phyloP scores from a whole-genome alignment of 2,329 filamentous ascomycete genomes.

The Ambrosiella beaveri region DNA sequence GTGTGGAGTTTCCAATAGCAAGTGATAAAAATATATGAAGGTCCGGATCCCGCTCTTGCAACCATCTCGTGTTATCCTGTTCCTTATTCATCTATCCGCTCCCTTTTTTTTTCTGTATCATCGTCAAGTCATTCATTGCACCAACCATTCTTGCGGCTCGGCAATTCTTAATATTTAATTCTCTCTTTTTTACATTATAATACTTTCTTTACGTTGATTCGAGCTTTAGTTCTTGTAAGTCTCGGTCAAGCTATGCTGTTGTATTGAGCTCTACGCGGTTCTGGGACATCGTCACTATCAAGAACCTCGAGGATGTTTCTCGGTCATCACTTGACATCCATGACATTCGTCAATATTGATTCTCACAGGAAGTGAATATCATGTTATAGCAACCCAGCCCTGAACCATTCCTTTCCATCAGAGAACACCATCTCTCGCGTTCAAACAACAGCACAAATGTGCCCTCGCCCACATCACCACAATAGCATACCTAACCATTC shows the following conservation, averaged over 20 bases:
- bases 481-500: background rate
- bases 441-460: too few relatives aligned
- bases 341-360: background rate
- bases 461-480: background rate
- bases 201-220: background rate
- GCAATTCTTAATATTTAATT: background rate
- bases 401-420: background rate
- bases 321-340: background rate
- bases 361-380: background rate
- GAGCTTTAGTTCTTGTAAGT: constrained; percentile 5
- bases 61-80: background rate
- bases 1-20: background rate
- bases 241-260: background rate
- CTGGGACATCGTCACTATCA: background rate
- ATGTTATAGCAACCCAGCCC: background rate
- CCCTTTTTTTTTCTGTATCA: background rate
- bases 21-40: constrained; percentile 1
- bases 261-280: too few relatives aligned
- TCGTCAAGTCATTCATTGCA: background rate
- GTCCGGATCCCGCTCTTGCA: background rate
- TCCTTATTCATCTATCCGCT: background rate
- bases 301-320: background rate
- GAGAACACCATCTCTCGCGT: background rate
- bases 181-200: background rate
- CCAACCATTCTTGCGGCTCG: background rate